phyloP scores from a whole-genome alignment of 805 yeast genomes.

The Candida wancherniae region DNA sequence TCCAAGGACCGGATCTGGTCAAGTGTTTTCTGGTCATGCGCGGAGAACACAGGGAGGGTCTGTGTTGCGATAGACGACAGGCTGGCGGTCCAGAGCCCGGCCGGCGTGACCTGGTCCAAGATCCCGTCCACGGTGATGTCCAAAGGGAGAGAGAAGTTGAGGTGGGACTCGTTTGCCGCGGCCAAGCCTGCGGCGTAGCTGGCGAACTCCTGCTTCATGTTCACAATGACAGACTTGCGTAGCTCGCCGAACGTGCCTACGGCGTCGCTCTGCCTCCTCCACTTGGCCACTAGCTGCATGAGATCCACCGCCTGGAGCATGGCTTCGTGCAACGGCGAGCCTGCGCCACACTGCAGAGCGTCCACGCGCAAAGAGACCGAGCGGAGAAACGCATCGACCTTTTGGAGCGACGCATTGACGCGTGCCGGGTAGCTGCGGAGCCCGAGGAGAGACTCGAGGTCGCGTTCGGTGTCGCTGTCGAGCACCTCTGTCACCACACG shows the following conservation, averaged over 20 bases:
- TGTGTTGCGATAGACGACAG: not conserved
- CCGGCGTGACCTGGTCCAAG: constrained; percentile 4
- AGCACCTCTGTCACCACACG: not conserved
- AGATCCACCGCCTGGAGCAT: constrained; percentile 6
- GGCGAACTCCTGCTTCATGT: constrained; percentile 5
- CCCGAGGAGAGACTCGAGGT: too few relatives aligned
- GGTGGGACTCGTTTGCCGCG: constrained; percentile 1
- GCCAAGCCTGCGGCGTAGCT: constrained; percentile 4
- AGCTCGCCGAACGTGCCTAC: constrained; percentile 9
- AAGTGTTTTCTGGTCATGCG: not conserved
- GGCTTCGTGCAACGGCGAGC: constrained; percentile 1
- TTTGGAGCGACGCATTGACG: too few relatives aligned
- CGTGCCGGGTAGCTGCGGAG: too few relatives aligned
- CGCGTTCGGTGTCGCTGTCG: not conserved
- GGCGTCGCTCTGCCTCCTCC: constrained; percentile 3
- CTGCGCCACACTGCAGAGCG: not conserved
- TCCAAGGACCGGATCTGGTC: constrained; percentile 1
- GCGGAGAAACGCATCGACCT: constrained; percentile 3
- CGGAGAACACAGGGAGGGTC: constrained; percentile 1
- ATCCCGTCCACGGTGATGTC: constrained; percentile 6
- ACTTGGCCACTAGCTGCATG: constrained; percentile 4
- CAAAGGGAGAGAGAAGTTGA: not conserved
- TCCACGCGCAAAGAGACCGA: not conserved
- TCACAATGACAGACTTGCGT: constrained; percentile 5
- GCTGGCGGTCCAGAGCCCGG: constrained; percentile 1